phyloP scores from a whole-genome alignment of 2,329 filamentous ascomycete genomes.

The Cladosporium sp. region DNA sequence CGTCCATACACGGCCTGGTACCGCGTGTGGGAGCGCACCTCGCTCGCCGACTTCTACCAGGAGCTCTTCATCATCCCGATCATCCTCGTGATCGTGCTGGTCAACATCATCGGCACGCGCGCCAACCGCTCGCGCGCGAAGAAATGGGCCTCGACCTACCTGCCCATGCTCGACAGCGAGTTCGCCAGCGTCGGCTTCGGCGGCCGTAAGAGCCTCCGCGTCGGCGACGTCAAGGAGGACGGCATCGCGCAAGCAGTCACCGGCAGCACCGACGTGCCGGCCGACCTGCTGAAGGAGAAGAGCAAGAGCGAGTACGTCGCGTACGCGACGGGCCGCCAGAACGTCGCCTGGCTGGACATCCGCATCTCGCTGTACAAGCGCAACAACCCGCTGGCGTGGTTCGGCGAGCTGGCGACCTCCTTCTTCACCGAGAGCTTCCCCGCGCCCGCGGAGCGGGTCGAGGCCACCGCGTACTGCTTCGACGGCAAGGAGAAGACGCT shows the following conservation, averaged over 20 bases:
- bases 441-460: conserved; percentile 63
- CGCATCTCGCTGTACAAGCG: conserved; percentile 75
- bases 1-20: conserved; percentile 91
- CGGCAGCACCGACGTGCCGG: conserved; percentile 42
- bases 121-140: conserved; percentile 74
- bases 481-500: conserved; percentile 83
- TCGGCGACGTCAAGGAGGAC: conserved; percentile 31
- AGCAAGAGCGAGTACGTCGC: conserved; percentile 77
- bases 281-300: conserved; percentile 72
- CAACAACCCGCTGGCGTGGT: conserved; percentile 68
- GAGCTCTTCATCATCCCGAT: conserved; percentile 77
- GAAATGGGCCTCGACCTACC: conserved; percentile 72
- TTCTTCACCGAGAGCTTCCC: conserved; percentile 76
- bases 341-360: conserved; percentile 84
- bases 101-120: conserved; percentile 76
- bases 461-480: conserved; percentile 78
- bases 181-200: conserved; percentile 83
- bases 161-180: conserved; percentile 66
- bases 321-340: conserved; percentile 88
- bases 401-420: conserved; percentile 62
- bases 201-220: conserved; percentile 38
- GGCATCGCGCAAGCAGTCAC: conserved; percentile 13
- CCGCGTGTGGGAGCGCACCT: conserved; percentile 86
- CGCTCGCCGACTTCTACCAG: conserved; percentile 74
- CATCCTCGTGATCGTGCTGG: conserved; percentile 64